These are phyloP conservation scores for Larix kaempferi DNA, from an alignment of 75 land plant genomes.

Conservation along the genomic window DNA sequence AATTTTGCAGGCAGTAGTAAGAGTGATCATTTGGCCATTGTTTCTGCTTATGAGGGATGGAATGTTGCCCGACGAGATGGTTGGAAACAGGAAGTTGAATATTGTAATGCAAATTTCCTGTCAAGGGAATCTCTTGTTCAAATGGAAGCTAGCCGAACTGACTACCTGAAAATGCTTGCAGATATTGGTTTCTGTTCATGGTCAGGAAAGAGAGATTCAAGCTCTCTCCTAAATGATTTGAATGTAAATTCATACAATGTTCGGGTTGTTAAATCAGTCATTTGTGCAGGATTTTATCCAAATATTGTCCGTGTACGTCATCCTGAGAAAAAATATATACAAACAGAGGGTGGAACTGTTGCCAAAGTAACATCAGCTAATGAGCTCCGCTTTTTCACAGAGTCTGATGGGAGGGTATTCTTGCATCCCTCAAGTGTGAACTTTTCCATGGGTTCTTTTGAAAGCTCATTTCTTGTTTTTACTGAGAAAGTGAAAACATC, in stretches of 20 bases:
- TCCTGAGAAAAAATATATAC: constrained; percentile 38
- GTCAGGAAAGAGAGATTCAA: constrained; percentile 11
- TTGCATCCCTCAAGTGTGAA: constrained; percentile 38
- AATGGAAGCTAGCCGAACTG: constrained; percentile 33
- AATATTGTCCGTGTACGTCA: constrained; percentile 32
- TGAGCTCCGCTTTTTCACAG: constrained; percentile 32
- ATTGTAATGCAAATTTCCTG: constrained; percentile 20
- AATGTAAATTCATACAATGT: constrained; percentile 17
- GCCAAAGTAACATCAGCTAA: constrained; percentile 30
- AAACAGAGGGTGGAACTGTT: constrained; percentile 36
- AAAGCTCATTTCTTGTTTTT: constrained; percentile 31
- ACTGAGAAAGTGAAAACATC: constrained; percentile 41
- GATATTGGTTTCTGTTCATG: constrained; percentile 23
- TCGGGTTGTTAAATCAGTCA: constrained; percentile 32
- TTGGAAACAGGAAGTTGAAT: constrained; percentile 17
- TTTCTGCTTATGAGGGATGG: constrained; percentile 47
- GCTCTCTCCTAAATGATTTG: not conserved
- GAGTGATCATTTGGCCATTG: constrained; percentile 37
- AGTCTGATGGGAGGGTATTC: constrained; percentile 34
- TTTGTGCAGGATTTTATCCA: constrained; percentile 41
- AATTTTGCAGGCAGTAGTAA: constrained; percentile 33
- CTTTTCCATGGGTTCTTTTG: constrained; percentile 23
- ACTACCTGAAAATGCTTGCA: constrained; percentile 27
- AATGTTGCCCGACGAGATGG: constrained; percentile 21
- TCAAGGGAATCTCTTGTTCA: constrained; percentile 27